Base-by-base conservation (phyloP, 2,329 filamentous ascomycete genomes). In the Nemania abortiva region DNA sequence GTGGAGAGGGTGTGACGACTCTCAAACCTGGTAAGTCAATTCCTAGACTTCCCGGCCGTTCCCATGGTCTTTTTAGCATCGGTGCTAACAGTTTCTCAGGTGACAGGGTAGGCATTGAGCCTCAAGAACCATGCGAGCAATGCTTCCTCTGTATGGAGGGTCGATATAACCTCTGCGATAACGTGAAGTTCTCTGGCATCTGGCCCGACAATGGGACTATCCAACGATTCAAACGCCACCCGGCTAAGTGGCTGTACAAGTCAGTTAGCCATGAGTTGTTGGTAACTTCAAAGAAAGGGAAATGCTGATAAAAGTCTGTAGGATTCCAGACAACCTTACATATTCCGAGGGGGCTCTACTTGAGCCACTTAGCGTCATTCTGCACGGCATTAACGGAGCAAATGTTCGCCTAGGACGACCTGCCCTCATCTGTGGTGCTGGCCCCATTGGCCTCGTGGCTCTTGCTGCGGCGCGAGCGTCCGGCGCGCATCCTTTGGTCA, bases 101-200 rank as follows among this genome's bases (percentile, higher is more conserved):
- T 11, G 90, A 92, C 74, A 82, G 89, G 60, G 89, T 92, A 10
- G 90, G 90, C 3, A 80, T 92, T 18, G 90, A 92, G 74, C 89
- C 89, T 0, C 89, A 89, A 22, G 87, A 91, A 0, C 88, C 90
- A 0, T 92, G 90, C 74, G 84, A 83, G 11, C 77, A 81, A 39
- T 91, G 89, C 75, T 89, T 87, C 73, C 82, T 88, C 20, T 91
- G 89, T 75, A 78, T 79, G 58, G 84, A 85, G 29, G 89, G 89
- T 2, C 85, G 88, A 11, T 90, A 90, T 73, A 91, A 91, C 73
- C 85, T 90, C 6, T 91, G 89, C 74, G 85, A 89, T 70, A 84
- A 88, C 59, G 88, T 91, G 3, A 81, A 84, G 55, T 91, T 91
- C 72, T 82, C 87, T 0, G 88, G 88, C 22, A 88, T 89, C 18